Evolutionary conservation across 139 green algal species (phyloP).

Genomic region (Micractinium conductrix): DNA sequence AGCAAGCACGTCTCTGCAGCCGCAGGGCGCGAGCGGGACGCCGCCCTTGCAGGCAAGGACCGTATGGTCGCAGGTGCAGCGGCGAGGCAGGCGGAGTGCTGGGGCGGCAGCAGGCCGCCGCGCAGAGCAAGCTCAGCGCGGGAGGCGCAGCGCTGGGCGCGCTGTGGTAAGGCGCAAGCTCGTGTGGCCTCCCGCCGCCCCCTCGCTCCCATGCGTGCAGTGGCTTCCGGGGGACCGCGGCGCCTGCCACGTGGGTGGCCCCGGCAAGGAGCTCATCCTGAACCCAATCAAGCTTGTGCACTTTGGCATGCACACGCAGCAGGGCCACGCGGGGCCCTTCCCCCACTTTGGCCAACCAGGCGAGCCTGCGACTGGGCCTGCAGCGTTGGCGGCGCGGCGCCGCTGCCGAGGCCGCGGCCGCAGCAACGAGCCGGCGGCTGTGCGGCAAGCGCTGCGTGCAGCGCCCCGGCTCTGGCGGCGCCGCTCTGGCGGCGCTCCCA

Average conservation of each 20-base stretch:
- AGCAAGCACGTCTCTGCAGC: too few relatives aligned
- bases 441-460: too few relatives aligned
- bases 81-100: too few relatives aligned
- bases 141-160: background rate
- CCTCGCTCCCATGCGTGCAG: background rate
- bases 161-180: background rate
- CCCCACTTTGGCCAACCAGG: background rate
- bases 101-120: too few relatives aligned
- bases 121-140: too few relatives aligned
- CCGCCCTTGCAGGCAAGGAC: too few relatives aligned
- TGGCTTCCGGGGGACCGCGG: background rate
- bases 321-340: background rate
- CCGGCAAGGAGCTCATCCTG: background rate
- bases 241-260: background rate
- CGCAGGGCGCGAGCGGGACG: too few relatives aligned
- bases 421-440: background rate
- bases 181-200: background rate
- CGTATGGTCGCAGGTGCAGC: too few relatives aligned
- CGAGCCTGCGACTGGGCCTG: too few relatives aligned
- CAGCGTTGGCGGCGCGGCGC: too few relatives aligned
- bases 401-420: background rate
- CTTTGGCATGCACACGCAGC: constrained; percentile 7
- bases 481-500: too few relatives aligned
- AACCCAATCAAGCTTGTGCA: constrained; percentile 12
- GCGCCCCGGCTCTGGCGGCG: too few relatives aligned